Conservation (phyloP, 208 protist genomes). For the Trypanosoma caninum region DNA sequence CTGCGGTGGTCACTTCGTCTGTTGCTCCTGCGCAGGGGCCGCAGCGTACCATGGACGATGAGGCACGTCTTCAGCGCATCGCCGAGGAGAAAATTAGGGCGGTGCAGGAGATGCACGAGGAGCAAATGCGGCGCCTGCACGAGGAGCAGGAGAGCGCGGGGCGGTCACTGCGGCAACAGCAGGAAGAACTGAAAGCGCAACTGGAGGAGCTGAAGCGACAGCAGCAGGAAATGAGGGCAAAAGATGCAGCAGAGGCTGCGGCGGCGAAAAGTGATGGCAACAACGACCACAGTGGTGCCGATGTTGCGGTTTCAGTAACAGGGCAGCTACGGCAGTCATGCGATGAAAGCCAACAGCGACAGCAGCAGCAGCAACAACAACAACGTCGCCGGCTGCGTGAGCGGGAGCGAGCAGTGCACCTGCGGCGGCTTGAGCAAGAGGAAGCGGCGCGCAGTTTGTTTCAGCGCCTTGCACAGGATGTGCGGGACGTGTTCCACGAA, state of each 20-base stretch:
- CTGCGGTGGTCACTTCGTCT: slow-evolving; percentile 12
- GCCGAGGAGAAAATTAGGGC: slow-evolving; percentile 29
- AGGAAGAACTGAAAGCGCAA: slow-evolving; percentile 32
- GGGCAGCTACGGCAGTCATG: too few relatives aligned
- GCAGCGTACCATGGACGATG: slow-evolving; percentile 25
- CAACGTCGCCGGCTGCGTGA: slow-evolving; percentile 69
- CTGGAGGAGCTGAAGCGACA: slow-evolving; percentile 30
- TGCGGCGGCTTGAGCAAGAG: slow-evolving; percentile 75
- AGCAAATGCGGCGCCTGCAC: slow-evolving; percentile 35
- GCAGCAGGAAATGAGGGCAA: slow-evolving; percentile 27
- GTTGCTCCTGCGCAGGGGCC: slow-evolving; percentile 20
- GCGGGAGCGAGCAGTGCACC: slow-evolving; percentile 57
- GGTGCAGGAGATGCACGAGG: slow-evolving; percentile 36
- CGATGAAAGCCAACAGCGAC: too few relatives aligned
- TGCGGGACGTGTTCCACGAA: slow-evolving; percentile 89
- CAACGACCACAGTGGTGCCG: background rate
- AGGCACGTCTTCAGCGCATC: slow-evolving; percentile 30
- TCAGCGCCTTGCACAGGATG: slow-evolving; percentile 84
- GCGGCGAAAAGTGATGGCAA: slow-evolving; percentile 4
- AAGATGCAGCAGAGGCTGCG: slow-evolving; percentile 16
- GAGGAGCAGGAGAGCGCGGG: slow-evolving; percentile 31
- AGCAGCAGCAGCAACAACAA: slow-evolving; percentile 32
- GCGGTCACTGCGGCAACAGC: slow-evolving; percentile 1
- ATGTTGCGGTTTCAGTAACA: background rate
- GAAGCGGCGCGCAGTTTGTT: slow-evolving; percentile 76